These are phyloP conservation scores for Solanum hybrid DNA, from an alignment of 305 asterid species.

Conservation along the genomic window DNA sequence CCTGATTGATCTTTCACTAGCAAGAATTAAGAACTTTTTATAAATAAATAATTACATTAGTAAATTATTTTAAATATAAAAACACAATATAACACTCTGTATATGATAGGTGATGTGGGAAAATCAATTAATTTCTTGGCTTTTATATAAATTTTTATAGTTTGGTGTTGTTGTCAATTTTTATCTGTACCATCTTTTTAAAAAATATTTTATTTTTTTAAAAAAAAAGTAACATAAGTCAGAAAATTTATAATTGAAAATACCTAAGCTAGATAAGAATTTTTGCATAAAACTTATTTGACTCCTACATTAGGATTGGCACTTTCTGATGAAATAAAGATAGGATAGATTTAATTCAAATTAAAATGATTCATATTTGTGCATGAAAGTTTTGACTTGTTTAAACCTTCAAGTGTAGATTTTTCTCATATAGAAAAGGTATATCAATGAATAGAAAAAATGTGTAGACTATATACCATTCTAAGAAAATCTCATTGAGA, in stretches of 20 bases:
- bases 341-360: neutral
- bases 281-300: neutral
- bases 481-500: neutral
- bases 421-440: neutral
- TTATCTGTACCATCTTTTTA: too few relatives aligned
- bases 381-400: neutral
- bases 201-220: neutral
- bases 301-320: neutral
- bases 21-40: neutral
- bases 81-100: neutral
- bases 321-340: neutral
- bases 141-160: too few relatives aligned
- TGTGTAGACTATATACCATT: neutral
- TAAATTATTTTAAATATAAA: too few relatives aligned
- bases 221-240: too few relatives aligned
- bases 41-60: too few relatives aligned
- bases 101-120: neutral
- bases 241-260: too few relatives aligned
- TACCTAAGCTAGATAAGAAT: too few relatives aligned
- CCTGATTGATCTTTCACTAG: neutral
- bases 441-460: too few relatives aligned
- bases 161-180: too few relatives aligned
- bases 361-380: neutral
- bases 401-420: neutral
- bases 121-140: neutral